phyloP scores from a whole-genome alignment of 306 rosid species.

The Dalbergia cochinchinensis region DNA sequence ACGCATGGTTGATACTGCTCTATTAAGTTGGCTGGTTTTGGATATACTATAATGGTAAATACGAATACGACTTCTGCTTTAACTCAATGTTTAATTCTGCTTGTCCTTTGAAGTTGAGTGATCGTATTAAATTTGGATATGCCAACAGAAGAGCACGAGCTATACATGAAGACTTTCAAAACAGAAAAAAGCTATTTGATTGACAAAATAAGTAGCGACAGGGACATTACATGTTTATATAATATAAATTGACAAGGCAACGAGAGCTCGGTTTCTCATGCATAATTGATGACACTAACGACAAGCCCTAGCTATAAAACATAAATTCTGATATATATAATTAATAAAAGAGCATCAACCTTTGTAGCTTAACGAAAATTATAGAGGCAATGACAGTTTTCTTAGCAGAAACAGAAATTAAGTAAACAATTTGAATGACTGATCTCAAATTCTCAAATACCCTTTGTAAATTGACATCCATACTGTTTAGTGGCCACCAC shows the following conservation, averaged over 20 bases:
- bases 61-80: neutral
- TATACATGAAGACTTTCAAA: too few relatives aligned
- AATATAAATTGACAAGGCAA: neutral
- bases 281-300: neutral
- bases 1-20: neutral
- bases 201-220: neutral
- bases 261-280: neutral
- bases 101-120: neutral
- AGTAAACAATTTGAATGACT: neutral
- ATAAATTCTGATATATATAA: neutral
- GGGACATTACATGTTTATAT: neutral
- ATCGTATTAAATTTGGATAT: neutral
- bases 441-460: neutral
- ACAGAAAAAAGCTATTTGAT: too few relatives aligned
- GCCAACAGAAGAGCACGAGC: neutral
- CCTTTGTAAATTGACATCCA: neutral
- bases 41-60: too few relatives aligned
- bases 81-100: neutral
- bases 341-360: neutral
- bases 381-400: neutral
- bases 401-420: neutral
- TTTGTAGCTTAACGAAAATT: neutral
- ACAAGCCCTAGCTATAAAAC: neutral
- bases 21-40: neutral
- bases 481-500: conserved; percentile 31